Conservation (phyloP, 345 rosid genomes). For the Pseudoturritis turrita region DNA sequence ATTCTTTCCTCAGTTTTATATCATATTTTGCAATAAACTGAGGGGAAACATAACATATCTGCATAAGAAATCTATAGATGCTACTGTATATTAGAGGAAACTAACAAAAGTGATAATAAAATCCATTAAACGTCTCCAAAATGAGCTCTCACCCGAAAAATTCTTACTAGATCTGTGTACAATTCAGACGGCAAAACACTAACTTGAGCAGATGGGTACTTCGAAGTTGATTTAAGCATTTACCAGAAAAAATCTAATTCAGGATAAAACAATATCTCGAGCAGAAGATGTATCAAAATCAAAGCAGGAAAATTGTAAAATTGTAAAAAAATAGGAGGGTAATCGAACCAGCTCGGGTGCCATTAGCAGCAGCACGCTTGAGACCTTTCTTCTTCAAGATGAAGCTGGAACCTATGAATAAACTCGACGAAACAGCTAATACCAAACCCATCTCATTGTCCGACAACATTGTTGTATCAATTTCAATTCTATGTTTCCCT, state of each 20-base stretch:
- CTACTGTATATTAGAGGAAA: background rate
- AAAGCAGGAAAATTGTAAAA: background rate
- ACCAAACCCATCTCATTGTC: slow-evolving; percentile 74
- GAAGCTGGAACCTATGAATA: slow-evolving; percentile 84
- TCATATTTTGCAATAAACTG: too few relatives aligned
- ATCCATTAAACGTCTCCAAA: background rate
- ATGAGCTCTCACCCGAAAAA: too few relatives aligned
- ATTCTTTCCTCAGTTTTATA: too few relatives aligned
- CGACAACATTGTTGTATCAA: slow-evolving; percentile 28
- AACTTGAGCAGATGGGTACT: too few relatives aligned
- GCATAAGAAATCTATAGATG: background rate
- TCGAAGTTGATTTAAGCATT: too few relatives aligned
- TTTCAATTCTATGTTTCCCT: background rate
- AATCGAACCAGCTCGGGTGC: slow-evolving; percentile 82
- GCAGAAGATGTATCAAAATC: too few relatives aligned
- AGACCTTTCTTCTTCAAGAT: slow-evolving; percentile 95
- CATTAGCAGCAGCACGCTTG: slow-evolving; percentile 76
- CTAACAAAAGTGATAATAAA: background rate
- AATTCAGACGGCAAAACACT: too few relatives aligned
- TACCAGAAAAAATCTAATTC: too few relatives aligned
- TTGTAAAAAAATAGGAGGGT: too few relatives aligned
- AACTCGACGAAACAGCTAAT: slow-evolving; percentile 69
- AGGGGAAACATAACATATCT: background rate
- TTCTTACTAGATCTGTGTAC: too few relatives aligned
- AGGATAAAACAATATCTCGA: too few relatives aligned